Conservation (phyloP, 2,329 filamentous ascomycete genomes). For the Cladosporium halotolerans region DNA sequence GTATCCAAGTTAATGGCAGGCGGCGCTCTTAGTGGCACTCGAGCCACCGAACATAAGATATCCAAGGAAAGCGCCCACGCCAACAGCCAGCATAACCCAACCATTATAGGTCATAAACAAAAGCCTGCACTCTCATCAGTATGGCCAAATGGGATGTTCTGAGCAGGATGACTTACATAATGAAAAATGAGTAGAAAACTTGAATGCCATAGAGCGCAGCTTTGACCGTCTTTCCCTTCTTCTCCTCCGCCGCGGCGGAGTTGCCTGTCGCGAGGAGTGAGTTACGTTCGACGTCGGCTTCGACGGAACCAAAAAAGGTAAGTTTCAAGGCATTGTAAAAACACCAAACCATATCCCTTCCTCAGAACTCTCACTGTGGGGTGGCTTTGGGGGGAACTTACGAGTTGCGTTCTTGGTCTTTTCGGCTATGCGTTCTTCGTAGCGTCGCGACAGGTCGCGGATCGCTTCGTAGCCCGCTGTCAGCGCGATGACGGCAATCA, state of each 20-base stretch:
- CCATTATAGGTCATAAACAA: slow-evolving; percentile 99
- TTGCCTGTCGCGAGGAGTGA: slow-evolving; percentile 72
- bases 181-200: slow-evolving; percentile 98
- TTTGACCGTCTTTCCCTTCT: slow-evolving; percentile 70
- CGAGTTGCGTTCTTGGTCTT: slow-evolving; percentile 39
- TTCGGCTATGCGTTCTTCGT: slow-evolving; percentile 55
- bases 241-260: slow-evolving; percentile 50
- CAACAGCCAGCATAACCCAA: slow-evolving; percentile 90
- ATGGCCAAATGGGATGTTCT: neutral
- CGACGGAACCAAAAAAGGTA: neutral
- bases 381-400: slow-evolving; percentile 25
- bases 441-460: slow-evolving; percentile 67
- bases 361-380: neutral
- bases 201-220: slow-evolving; percentile 81
- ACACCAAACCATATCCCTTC: neutral
- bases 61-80: slow-evolving; percentile 80
- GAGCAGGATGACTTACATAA: slow-evolving; percentile 67
- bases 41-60: slow-evolving; percentile 74
- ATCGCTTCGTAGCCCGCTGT: slow-evolving; percentile 91
- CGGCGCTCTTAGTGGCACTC: slow-evolving; percentile 73
- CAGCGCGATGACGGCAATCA: slow-evolving; percentile 73
- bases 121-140: slow-evolving; percentile 54
- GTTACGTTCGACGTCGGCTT: slow-evolving; percentile 45
- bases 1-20: slow-evolving; percentile 57
- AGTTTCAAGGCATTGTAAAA: slow-evolving; percentile 6